Conservation (phyloP, 2,329 filamentous ascomycete species). For the Teratosphaeria gauchensis region DNA sequence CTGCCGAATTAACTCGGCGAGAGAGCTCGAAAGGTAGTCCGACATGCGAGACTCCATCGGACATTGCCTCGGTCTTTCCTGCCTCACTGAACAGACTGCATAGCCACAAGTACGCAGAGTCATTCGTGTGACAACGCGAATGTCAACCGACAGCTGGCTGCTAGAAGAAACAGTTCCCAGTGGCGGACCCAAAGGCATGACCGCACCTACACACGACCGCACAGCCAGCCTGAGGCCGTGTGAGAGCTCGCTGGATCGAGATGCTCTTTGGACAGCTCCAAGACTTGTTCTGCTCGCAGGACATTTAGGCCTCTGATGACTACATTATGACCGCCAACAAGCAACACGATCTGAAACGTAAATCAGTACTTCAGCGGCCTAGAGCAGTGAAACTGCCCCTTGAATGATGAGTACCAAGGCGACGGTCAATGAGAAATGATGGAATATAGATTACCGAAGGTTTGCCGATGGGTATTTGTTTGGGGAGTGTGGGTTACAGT, state of each 20-base stretch:
- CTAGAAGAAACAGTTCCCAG: not conserved
- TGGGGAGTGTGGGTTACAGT: not conserved
- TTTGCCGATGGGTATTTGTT: not conserved
- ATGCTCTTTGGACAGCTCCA: not conserved
- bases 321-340: not conserved
- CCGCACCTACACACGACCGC: not conserved
- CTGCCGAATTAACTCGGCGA: constrained; percentile 1
- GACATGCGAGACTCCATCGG: constrained; percentile 1
- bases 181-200: no score
- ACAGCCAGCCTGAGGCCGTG: not conserved
- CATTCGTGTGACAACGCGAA: constrained; percentile 5
- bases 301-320: not conserved
- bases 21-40: not conserved
- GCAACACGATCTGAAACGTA: not conserved
- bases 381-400: not conserved
- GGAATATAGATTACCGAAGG: not conserved
- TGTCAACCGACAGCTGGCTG: not conserved
- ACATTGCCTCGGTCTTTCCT: constrained; percentile 4
- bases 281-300: not conserved
- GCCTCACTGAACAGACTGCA: constrained; percentile 1
- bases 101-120: constrained; percentile 5
- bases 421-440: not conserved
- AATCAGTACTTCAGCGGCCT: no score
- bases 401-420: not conserved
- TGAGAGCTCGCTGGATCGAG: not conserved